phyloP scores from a whole-genome alignment of 1,139 yeast species.

The Suhomyces ambrosiae region DNA sequence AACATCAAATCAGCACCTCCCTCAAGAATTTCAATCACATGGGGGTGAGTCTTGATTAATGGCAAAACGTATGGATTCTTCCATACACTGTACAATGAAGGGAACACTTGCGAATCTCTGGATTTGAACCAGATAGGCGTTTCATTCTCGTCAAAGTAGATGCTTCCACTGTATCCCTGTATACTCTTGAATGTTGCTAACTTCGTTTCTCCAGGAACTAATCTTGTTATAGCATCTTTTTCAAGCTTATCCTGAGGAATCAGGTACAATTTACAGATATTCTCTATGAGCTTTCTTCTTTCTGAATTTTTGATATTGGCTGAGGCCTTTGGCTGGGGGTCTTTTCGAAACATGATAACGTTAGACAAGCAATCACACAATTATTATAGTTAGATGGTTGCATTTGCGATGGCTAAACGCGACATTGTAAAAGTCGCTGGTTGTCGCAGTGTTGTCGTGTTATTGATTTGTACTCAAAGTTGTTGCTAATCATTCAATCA shows the following conservation, averaged over 20 bases:
- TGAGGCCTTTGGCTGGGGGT: constrained; percentile 60
- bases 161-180: constrained; percentile 57
- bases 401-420: background rate
- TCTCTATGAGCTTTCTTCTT: constrained; percentile 58
- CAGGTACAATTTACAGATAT: constrained; percentile 47
- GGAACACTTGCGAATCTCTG: constrained; percentile 59
- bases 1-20: constrained; percentile 91
- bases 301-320: constrained; percentile 85
- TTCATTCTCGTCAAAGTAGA: constrained; percentile 65
- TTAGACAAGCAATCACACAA: background rate
- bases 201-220: constrained; percentile 65
- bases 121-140: constrained; percentile 74
- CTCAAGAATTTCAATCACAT: constrained; percentile 62
- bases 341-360: constrained; percentile 21
- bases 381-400: background rate
- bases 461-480: background rate
- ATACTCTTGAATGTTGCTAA: constrained; percentile 65
- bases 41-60: constrained; percentile 66
- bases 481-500: background rate
- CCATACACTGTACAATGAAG: constrained; percentile 78
- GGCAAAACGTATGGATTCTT: constrained; percentile 67
- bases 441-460: constrained; percentile 4
- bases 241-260: constrained; percentile 48
- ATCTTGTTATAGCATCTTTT: constrained; percentile 46
- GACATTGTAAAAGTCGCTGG: constrained; percentile 1